Percentiles rank a stretch among this genome's conserved stretches.
Evolutionary conservation across 148 eudicot genomes (phyloP).

Genomic region (Limonium bicolor): DNA sequence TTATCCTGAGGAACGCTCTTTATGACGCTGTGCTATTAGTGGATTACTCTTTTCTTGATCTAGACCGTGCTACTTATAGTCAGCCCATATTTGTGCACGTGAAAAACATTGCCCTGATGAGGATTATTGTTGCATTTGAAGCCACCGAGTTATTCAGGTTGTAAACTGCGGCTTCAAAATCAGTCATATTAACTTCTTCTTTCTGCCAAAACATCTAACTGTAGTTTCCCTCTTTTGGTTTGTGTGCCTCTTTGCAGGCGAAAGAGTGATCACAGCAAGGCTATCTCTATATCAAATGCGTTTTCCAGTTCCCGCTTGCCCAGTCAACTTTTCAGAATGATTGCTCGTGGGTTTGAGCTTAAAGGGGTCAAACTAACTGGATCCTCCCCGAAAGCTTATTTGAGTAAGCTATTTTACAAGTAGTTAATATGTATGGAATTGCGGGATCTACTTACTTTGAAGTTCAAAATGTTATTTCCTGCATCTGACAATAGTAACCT

Average conservation of each 20-base stretch:
- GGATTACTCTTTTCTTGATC: slow-evolving; percentile 32
- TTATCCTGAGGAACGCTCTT: slow-evolving; percentile 26
- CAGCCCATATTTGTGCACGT: too few species aligned
- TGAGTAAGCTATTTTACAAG: slow-evolving; percentile 22
- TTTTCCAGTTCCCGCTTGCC: slow-evolving; percentile 34
- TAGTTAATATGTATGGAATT: not conserved
- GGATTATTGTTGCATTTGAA: slow-evolving; percentile 32
- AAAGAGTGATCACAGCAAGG: slow-evolving; percentile 26
- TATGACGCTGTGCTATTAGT: slow-evolving; percentile 35
- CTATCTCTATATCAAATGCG: slow-evolving; percentile 29
- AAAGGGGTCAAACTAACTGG: slow-evolving; percentile 23
- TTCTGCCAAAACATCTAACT: not conserved
- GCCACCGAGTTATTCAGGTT: slow-evolving; percentile 38
- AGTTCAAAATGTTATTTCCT: too few species aligned
- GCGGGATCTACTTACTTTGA: too few species aligned
- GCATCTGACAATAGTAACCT: too few species aligned
- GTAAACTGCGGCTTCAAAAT: not conserved
- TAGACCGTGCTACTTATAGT: slow-evolving; percentile 16
- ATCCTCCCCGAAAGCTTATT: slow-evolving; percentile 32
- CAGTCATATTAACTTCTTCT: not conserved
- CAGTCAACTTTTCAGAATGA: slow-evolving; percentile 20
- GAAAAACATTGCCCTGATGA: slow-evolving; percentile 18
- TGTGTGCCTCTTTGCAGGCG: slow-evolving; percentile 22
- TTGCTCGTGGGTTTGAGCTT: slow-evolving; percentile 13
- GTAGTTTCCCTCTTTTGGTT: slow-evolving; percentile 1